phyloP scores from a whole-genome alignment of 2,329 filamentous ascomycete genomes.

The Chrysoporthe cubensis region DNA sequence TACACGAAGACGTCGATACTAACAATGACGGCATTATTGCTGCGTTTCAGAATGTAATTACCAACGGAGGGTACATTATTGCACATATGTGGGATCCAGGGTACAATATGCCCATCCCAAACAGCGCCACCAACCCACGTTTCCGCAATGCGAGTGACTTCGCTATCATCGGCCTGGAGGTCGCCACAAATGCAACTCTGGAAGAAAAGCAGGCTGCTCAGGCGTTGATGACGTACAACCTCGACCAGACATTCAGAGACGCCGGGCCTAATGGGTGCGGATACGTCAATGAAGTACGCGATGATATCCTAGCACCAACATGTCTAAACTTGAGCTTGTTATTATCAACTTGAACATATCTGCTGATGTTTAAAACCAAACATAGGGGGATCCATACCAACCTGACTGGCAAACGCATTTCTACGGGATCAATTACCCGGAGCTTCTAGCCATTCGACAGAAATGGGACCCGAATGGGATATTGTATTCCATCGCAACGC shows the following conservation, averaged over 20 bases:
- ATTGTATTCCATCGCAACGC: constrained; percentile 34
- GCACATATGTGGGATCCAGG: constrained; percentile 46
- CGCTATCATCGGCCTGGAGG: constrained; percentile 40
- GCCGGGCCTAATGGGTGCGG: constrained; percentile 44
- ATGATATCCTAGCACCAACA: background rate
- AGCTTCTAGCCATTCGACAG: constrained; percentile 34
- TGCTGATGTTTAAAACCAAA: background rate
- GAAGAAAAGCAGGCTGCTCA: constrained; percentile 48
- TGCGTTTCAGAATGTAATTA: constrained; percentile 35
- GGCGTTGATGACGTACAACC: constrained; percentile 42
- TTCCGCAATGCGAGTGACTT: constrained; percentile 42
- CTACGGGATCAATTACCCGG: constrained; percentile 15
- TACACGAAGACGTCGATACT: constrained; percentile 40
- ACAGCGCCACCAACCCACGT: constrained; percentile 45
- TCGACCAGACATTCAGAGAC: constrained; percentile 42
- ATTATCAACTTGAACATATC: background rate
- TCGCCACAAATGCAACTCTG: constrained; percentile 44
- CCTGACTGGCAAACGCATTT: constrained; percentile 15
- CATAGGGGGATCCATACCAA: constrained; percentile 40
- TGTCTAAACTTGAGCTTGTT: background rate
- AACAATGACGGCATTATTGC: constrained; percentile 42
- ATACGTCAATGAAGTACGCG: constrained; percentile 50
- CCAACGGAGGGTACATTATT: constrained; percentile 37
- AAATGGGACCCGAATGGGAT: constrained; percentile 33
- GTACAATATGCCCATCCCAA: constrained; percentile 39